Base-by-base conservation (phyloP, 1,284 basidiomycete species). In the Tilletia horrida region DNA sequence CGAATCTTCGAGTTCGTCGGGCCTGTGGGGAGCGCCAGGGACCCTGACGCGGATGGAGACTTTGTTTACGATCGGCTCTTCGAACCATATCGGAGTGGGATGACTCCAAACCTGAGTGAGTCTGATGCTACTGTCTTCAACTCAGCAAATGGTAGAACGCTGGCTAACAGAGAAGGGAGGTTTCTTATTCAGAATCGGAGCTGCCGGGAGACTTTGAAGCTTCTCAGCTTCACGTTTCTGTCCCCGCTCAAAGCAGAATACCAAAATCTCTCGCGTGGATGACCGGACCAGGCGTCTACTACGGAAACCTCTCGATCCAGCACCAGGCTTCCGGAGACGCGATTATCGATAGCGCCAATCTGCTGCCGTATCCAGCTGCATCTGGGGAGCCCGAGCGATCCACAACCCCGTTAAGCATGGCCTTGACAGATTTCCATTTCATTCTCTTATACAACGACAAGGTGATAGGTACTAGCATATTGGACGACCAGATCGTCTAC, bases 1-100 rank as follows among this genome's bases (percentile, higher is more conserved):
- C 87, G 94, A 67, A 90, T 97, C 76, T 96, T 96, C 80, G 93
- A 97, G 79, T 92, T 94, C 69, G 86, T 89, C 64, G 94, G 92
- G 0, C 75, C 59, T 85, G 84, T 72, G 3, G 78, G 78, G 0
- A 77, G 89, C 61, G 90, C 21, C 27, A 57, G 64, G 6, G 62
- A 55, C 7, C 88, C 90, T 68, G 87, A 92, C 29, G 89, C 91
- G 75, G 85, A 87, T 21, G 82, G 69, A 14, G 70, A 72, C 42
- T 70, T 69, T 1, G 69, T 77, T 40, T 79, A 73, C 48, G 76
- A 76, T n/a, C 70, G 69, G 62, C 70, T 81, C 23, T 81, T 81
- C 52, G 65, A 72, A 44, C 75, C 77, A 2, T 81, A 81, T 59
- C 71, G 73, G 45, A 50, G 13, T 3, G 71, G 73, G 25, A 63